Evolutionary conservation across 2,329 filamentous ascomycete species (phyloP).

Genomic region (Calonectria pseudoturangicola): DNA sequence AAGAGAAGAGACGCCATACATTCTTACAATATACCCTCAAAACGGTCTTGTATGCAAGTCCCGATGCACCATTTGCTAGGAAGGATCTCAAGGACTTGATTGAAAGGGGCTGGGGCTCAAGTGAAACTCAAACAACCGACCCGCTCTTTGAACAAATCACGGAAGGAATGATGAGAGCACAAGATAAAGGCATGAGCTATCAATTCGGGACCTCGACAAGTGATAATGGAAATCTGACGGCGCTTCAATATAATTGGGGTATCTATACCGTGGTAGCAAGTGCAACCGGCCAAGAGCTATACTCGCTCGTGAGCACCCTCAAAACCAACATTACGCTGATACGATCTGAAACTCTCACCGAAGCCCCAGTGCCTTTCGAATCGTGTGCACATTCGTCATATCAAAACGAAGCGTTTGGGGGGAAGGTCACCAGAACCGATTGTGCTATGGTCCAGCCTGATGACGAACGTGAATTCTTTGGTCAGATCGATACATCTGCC

Average conservation of each 20-base stretch:
- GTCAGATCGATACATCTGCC: constrained; percentile 2
- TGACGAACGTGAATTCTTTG: neutral
- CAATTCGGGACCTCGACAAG: neutral
- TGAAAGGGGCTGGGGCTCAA: neutral
- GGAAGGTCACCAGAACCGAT: neutral
- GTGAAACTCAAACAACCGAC: neutral
- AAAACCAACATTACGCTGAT: constrained; percentile 11
- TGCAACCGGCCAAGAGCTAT: neutral
- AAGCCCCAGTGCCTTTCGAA: neutral
- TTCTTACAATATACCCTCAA: neutral
- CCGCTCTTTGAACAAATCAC: neutral
- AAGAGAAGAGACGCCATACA: neutral
- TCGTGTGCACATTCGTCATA: neutral
- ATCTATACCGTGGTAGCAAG: neutral
- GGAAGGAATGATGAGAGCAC: neutral
- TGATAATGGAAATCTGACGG: neutral
- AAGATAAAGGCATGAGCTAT: neutral
- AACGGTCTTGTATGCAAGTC: neutral
- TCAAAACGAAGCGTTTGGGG: constrained; percentile 19
- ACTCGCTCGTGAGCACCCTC: neutral
- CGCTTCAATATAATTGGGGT: neutral
- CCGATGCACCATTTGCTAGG: neutral
- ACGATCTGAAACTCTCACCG: neutral
- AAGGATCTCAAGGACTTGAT: neutral
- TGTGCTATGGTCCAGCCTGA: neutral